Conservation (phyloP, 2,329 filamentous ascomycete species). For the Pseudogymnoascus sp. region DNA sequence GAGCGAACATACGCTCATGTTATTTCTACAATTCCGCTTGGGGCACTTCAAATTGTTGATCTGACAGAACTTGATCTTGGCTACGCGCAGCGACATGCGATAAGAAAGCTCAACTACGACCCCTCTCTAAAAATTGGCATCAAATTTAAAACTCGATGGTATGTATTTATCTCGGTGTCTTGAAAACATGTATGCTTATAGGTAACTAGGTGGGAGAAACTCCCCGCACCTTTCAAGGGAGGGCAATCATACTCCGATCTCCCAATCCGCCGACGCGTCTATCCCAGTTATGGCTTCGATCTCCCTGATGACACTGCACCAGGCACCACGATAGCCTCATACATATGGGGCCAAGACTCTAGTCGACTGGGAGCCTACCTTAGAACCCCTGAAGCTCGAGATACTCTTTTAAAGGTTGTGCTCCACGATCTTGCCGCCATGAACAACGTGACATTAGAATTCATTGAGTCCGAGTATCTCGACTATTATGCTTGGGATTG, state of each 20-base stretch:
- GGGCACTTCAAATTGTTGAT: constrained; percentile 15
- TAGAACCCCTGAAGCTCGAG: constrained; percentile 15
- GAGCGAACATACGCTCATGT: constrained; percentile 12
- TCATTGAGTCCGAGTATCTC: constrained; percentile 9
- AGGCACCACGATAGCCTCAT: constrained; percentile 30
- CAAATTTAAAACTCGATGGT: constrained; percentile 28
- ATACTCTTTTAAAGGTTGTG: constrained; percentile 19
- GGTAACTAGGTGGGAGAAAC: neutral
- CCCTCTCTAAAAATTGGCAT: constrained; percentile 27
- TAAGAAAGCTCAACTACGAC: constrained; percentile 26
- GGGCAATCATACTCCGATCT: constrained; percentile 24
- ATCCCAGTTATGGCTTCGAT: constrained; percentile 26
- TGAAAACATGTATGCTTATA: neutral
- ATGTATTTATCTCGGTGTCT: constrained; percentile 21
- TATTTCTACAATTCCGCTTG: constrained; percentile 19
- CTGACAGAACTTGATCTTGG: constrained; percentile 13
- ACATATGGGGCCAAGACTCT: constrained; percentile 32
- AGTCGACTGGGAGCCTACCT: constrained; percentile 23
- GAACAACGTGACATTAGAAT: constrained; percentile 13
- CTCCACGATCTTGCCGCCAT: constrained; percentile 22
- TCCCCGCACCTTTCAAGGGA: constrained; percentile 13
- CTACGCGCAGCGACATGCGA: constrained; percentile 22
- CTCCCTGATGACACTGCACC: constrained; percentile 19
- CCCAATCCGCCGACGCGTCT: constrained; percentile 24
- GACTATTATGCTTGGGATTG: constrained; percentile 32